Base-by-base conservation (phyloP, 495 filamentous ascomycete species). In the Tuber brumale region DNA sequence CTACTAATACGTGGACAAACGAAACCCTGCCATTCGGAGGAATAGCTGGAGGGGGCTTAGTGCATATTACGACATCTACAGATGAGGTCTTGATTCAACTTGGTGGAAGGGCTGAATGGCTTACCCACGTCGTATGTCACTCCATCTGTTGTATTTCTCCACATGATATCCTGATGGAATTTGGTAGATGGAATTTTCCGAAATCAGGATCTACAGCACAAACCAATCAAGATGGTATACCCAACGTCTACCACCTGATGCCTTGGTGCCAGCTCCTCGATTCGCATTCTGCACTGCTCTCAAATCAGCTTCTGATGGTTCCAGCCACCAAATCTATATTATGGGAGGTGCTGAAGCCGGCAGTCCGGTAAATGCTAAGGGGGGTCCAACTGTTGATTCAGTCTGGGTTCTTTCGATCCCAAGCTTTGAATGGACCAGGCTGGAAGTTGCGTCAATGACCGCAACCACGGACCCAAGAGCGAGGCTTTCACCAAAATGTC, bases 351-450 rank as follows among this genome's bases (percentile, higher is more conserved):
- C 23, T 14, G 74, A 75, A 46, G 61, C 27, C n/a, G 19, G 48
- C 16, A 27, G 39, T 19, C 4, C 18, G 1, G 43, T 21, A 21
- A 41, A 43, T 19, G 19, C 6, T 6, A 35, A 7, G 19, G 19
- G 39, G 31, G 69, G 39, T 12, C 45, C 70, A 23, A 48, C 23
- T 1, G 27, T 35, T 21, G 8, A 4, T 4, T 31, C 42, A 6
- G 35, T 79, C n/a, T 79, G 77, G 77, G 77, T 69, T 43, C 61
- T 79, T 19, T 39, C 42, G 12, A 46, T 76, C 6, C 77, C 77
- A 0, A 45, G 23, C 10, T 73, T 79, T 23, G 57, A 76, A 39
- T 78, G 74, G 76, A 21, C 73, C 10, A 6, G 69, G 23, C 74
- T 79, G 1, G n/a, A 14, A 6, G 3, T 37, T 35, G 44, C 31